These are phyloP conservation scores for Pyrenopolyporus hunteri DNA, from an alignment of 495 filamentous ascomycete genomes.

Conservation along the genomic window DNA sequence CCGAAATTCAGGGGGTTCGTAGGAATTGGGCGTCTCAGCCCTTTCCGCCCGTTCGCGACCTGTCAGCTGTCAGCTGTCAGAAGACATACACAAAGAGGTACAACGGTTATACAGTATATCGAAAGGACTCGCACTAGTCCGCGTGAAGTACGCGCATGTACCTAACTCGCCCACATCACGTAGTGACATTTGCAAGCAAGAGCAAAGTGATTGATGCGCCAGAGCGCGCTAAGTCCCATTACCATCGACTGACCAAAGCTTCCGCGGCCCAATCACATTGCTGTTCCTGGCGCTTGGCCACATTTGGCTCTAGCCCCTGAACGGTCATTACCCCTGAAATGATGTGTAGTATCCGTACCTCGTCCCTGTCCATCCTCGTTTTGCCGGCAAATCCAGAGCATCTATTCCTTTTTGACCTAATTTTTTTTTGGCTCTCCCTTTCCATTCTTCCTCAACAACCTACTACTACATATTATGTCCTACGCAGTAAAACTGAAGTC, in stretches of 20 bases:
- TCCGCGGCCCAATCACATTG: conserved; percentile 54
- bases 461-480: no score
- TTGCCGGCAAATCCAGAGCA: not conserved
- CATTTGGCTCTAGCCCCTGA: conserved; percentile 24
- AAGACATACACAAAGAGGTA: not conserved
- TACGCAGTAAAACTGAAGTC: no score
- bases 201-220: conserved; percentile 26
- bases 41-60: not conserved
- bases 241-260: conserved; percentile 43
- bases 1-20: conserved; percentile 19
- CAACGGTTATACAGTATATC: no score
- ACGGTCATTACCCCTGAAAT: conserved; percentile 14
- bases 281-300: conserved; percentile 55
- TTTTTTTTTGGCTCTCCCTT: not conserved
- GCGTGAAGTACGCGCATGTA: no score
- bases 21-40: conserved; percentile 9
- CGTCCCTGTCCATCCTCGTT: no score
- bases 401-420: not conserved
- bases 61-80: conserved; percentile 7
- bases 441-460: not conserved
- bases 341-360: conserved; percentile 13
- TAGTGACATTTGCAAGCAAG: conserved; percentile 9
- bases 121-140: not conserved
- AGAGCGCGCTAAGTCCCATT: conserved; percentile 31
- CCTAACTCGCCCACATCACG: conserved; percentile 10